Conservation (phyloP, 78 protist species). For the Protostelium mycophagum region DNA sequence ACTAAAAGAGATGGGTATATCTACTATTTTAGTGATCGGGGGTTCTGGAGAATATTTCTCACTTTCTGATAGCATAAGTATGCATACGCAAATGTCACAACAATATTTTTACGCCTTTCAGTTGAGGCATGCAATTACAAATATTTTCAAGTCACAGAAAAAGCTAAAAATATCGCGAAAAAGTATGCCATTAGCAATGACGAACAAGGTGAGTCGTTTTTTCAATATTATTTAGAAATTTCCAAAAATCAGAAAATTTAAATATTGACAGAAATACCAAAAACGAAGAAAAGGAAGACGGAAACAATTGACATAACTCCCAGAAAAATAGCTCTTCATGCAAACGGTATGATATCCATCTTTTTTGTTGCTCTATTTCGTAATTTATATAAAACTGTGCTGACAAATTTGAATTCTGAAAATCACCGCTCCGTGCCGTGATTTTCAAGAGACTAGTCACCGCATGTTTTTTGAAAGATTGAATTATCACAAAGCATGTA, state of each 20-base stretch:
- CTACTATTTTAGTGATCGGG: conserved; percentile 54
- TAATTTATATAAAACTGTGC: no score
- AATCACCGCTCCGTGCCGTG: no score
- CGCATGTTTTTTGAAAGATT: no score
- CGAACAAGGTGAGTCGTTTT: no score
- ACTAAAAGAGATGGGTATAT: conserved; percentile 12
- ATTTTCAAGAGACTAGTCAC: no score
- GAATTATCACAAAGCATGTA: no score
- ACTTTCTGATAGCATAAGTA: background rate
- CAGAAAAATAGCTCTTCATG: background rate
- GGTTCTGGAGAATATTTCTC: conserved; percentile 50
- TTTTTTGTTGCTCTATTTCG: background rate
- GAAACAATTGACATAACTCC: no score
- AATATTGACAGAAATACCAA: background rate
- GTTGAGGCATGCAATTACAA: background rate
- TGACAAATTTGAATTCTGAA: no score
- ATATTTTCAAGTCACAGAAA: background rate
- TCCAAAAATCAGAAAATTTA: no score
- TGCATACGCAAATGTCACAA: background rate
- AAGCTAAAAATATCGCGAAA: background rate
- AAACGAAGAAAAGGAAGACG: background rate
- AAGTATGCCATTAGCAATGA: no score
- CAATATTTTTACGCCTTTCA: background rate
- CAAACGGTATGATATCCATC: background rate
- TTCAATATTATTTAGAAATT: no score